Evolutionary conservation across 345 rosid genomes (phyloP).

Genomic region (Linum tenue): DNA sequence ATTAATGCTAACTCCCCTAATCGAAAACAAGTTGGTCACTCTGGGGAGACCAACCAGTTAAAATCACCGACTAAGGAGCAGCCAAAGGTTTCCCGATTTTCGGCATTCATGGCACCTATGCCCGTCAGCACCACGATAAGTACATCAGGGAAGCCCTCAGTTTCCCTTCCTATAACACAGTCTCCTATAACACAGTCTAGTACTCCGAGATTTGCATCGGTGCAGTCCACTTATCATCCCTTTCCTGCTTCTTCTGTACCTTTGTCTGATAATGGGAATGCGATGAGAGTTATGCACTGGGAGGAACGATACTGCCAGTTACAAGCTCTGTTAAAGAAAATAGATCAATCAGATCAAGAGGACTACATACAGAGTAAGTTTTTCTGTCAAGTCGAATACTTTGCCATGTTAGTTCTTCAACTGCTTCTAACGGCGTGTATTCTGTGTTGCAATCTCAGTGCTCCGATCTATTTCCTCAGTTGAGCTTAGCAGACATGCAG

Average conservation of each 20-base stretch:
- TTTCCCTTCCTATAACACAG: conserved; percentile 33
- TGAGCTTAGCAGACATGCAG: conserved; percentile 78
- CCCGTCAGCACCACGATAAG: conserved; percentile 27
- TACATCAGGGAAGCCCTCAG: conserved; percentile 34
- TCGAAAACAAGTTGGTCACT: conserved; percentile 15
- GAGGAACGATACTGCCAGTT: conserved; percentile 64
- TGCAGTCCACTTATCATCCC: conserved; percentile 27
- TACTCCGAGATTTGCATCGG: conserved; percentile 22
- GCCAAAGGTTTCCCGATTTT: conserved; percentile 32
- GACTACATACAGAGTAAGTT: conserved; percentile 60
- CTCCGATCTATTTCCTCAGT: conserved; percentile 65
- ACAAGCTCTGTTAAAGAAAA: conserved; percentile 47
- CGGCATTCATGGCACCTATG: conserved; percentile 30
- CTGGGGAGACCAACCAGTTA: conserved; percentile 23
- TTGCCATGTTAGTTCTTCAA: not conserved
- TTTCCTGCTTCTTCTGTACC: conserved; percentile 17
- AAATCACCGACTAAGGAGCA: conserved; percentile 31
- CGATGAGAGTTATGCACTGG: conserved; percentile 35
- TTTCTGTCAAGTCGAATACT: not conserved
- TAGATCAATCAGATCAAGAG: conserved; percentile 50
- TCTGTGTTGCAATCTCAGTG: conserved; percentile 30
- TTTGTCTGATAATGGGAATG: conserved; percentile 20
- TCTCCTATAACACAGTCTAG: conserved; percentile 29
- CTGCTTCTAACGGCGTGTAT: conserved; percentile 13
- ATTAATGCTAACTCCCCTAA: conserved; percentile 15